Conservation (phyloP, 768 basidiomycete species). For the Termitomyces sp. region DNA sequence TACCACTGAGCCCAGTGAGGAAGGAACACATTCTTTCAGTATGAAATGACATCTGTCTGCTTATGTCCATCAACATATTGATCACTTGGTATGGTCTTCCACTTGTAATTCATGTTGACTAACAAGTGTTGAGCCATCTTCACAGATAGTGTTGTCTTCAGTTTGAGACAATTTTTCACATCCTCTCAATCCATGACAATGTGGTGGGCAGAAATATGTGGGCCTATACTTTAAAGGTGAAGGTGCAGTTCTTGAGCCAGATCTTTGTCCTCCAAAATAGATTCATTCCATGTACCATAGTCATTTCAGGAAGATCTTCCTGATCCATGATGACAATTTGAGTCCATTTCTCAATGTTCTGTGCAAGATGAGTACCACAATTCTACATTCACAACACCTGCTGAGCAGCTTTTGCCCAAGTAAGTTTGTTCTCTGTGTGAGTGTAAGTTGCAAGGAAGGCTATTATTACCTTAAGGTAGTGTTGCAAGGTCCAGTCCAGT, state of each 20-base stretch:
- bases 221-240: not conserved
- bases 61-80: conserved; percentile 34
- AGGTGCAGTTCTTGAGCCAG: not conserved
- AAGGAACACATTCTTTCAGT: conserved; percentile 22
- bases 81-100: conserved; percentile 19
- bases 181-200: not conserved
- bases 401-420: no score
- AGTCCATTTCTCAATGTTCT: no score
- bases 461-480: no score
- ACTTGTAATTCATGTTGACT: conserved; percentile 22
- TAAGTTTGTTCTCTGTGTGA: no score
- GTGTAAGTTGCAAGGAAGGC: no score
- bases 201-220: not conserved
- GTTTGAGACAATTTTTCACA: not conserved
- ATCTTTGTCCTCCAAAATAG: not conserved
- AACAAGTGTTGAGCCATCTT: conserved; percentile 21
- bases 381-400: no score
- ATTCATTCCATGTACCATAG: no score
- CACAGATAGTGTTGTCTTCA: not conserved
- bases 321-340: no score
- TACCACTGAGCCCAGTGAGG: conserved; percentile 10
- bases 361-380: no score
- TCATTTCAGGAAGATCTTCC: no score
- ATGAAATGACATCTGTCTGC: conserved; percentile 27
- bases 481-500: no score